phyloP scores from a whole-genome alignment of 202 grass and related monocot genomes.

The Zoysia matrella region DNA sequence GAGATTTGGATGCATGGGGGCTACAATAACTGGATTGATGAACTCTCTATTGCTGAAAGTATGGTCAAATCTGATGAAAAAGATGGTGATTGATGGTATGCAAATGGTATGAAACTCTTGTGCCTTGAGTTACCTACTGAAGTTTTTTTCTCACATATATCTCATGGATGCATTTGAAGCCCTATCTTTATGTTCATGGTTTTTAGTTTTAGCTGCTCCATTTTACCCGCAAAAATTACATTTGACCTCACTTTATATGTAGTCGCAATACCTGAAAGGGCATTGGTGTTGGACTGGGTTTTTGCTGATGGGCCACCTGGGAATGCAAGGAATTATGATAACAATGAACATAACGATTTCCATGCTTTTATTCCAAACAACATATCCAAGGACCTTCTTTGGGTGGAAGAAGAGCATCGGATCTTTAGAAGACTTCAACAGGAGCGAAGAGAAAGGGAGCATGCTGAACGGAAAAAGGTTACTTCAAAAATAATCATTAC shows the following conservation, averaged over 20 bases:
- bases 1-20: constrained; percentile 95
- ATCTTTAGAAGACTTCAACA: constrained; percentile 76
- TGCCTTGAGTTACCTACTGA: neutral
- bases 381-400: constrained; percentile 63
- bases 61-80: constrained; percentile 62
- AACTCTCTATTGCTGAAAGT: constrained; percentile 63
- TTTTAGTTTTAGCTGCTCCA: constrained; percentile 4
- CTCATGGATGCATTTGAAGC: constrained; percentile 3
- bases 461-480: constrained; percentile 64
- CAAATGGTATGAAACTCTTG: constrained; percentile 53
- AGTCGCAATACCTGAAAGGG: constrained; percentile 73
- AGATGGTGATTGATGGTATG: constrained; percentile 90
- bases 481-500: constrained; percentile 33
- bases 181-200: constrained; percentile 4
- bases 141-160: neutral
- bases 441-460: constrained; percentile 74
- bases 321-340: constrained; percentile 81
- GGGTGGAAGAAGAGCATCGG: constrained; percentile 76
- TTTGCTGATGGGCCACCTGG: constrained; percentile 82
- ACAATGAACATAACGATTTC: constrained; percentile 79
- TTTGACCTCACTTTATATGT: constrained; percentile 29
- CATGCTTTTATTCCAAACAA: constrained; percentile 75
- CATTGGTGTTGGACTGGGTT: constrained; percentile 83
- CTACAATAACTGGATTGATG: constrained; percentile 88
- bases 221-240: constrained; percentile 21